Evolutionary conservation across 2,329 filamentous ascomycete species (phyloP), one percentile per base, ranked within the genome.

Genomic region (Thielaviopsis populi): DNA sequence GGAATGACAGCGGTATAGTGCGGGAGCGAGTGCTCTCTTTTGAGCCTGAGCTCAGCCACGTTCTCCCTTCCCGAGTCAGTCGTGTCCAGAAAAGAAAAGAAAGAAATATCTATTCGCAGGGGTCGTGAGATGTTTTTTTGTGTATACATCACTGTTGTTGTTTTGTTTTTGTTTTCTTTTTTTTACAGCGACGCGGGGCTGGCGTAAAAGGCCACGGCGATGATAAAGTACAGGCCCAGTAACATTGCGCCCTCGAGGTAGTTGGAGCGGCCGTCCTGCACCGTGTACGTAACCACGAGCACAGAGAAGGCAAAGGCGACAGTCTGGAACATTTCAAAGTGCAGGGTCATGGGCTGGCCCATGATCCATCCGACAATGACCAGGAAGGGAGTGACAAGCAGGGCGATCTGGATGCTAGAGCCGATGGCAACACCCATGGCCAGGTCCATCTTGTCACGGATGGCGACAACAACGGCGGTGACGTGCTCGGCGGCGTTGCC

Each of bases 281-380:
- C 86, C 2, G 82, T 87, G 73, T 84, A 91, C 64, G 83, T 88
- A 41, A 90, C 87, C 40, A 91, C 86, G 50, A 91, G 74, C 1
- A 88, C 86, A 10, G 85, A 87, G 62, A 91, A 78, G 64, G 87
- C 88, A 73, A 91, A 91, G 0, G 86, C 83, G 48, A 91, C 84
- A 0, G 89, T 95, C 79, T 95, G 89, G 74, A 95, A 95, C 59
- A 90, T 88, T 76, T 91, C 86, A 71, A 94, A 94, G 71, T 88
- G 86, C 50, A 92, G 79, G 6, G 86, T 87, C 87, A 91, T 90
- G 27, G 83, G 80, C 67, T 83, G 76, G 63, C 80, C 80, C 74
- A 89, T 83, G 68, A 87, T 84, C 88, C 88, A 92, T 66, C 88
- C 88, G 43, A 91, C 78, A 68, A 92, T 84, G 63, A 92, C 88